Conservation (phyloP, 1,284 basidiomycete species). For the Nidula niveotomentosa region DNA sequence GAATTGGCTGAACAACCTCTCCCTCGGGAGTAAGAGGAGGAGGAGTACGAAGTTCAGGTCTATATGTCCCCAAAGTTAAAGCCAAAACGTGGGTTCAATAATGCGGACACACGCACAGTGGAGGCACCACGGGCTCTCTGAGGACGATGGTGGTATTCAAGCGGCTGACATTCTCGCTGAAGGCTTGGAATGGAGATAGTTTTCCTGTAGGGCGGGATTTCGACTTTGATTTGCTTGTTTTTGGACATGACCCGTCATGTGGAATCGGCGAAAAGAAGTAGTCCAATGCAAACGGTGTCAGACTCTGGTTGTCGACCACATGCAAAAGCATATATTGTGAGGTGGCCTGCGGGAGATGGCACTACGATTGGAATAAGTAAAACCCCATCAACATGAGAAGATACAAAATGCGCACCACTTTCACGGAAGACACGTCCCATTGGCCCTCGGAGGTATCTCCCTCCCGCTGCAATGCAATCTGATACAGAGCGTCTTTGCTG, state of each 20-base stretch:
- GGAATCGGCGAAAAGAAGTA: constrained; percentile 69
- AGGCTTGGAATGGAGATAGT: constrained; percentile 20
- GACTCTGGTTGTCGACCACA: constrained; percentile 33
- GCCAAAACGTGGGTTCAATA: not conserved
- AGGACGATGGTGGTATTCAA: constrained; percentile 59
- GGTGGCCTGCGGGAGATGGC: constrained; percentile 53
- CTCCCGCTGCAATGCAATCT: constrained; percentile 67
- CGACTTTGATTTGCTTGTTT: constrained; percentile 15
- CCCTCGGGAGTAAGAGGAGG: constrained; percentile 69
- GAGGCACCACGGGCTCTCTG: constrained; percentile 46
- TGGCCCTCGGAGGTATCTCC: constrained; percentile 40
- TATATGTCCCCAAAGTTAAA: constrained; percentile 23
- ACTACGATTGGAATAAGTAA: constrained; percentile 35
- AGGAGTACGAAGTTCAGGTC: constrained; percentile 65
- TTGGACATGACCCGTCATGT: constrained; percentile 63
- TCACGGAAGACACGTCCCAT: constrained; percentile 72
- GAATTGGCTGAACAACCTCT: constrained; percentile 54
- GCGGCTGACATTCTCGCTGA: constrained; percentile 26
- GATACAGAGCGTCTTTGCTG: constrained; percentile 57
- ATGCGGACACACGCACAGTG: constrained; percentile 43
- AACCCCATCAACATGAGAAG: not conserved
- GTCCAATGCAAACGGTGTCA: constrained; percentile 60
- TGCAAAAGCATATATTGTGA: constrained; percentile 64
- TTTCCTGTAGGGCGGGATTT: constrained; percentile 1
- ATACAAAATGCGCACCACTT: constrained; percentile 51